phyloP scores from a whole-genome alignment of 2,329 filamentous ascomycete species.

The Emmonsia crescens region DNA sequence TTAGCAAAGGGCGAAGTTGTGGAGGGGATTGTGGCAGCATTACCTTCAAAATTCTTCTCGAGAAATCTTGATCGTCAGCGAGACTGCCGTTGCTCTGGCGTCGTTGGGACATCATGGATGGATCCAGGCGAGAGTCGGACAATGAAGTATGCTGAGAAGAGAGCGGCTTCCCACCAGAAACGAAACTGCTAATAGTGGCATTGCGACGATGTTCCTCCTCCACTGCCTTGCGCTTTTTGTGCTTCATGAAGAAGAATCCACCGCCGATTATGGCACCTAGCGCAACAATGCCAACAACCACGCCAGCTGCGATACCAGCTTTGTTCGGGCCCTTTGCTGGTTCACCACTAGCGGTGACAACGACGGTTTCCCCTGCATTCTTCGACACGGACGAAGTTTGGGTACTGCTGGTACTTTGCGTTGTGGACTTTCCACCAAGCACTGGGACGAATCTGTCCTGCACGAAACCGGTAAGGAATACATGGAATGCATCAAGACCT shows the following conservation, averaged over 20 bases:
- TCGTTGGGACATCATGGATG: slow-evolving; percentile 66
- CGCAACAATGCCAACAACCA: slow-evolving; percentile 70
- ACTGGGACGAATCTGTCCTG: slow-evolving; percentile 24
- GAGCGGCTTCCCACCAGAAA: slow-evolving; percentile 44
- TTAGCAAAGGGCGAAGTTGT: background rate
- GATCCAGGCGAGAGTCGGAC: slow-evolving; percentile 75
- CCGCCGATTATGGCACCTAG: slow-evolving; percentile 56
- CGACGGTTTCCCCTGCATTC: slow-evolving; percentile 12
- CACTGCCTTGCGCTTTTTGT: slow-evolving; percentile 62
- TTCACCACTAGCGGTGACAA: slow-evolving; percentile 16
- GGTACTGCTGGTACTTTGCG: slow-evolving; percentile 20
- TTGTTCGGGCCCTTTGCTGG: slow-evolving; percentile 50
- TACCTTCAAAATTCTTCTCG: slow-evolving; percentile 89
- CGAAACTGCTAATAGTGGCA: slow-evolving; percentile 64
- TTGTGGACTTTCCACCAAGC: slow-evolving; percentile 23
- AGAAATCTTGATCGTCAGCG: slow-evolving; percentile 94
- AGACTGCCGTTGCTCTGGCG: slow-evolving; percentile 91
- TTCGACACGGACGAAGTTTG: slow-evolving; percentile 35
- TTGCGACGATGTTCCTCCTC: slow-evolving; percentile 79
- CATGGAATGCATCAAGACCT: slow-evolving; percentile 41
- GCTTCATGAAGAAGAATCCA: slow-evolving; percentile 62
- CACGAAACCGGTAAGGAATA: slow-evolving; percentile 42
- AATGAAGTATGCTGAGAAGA: slow-evolving; percentile 51
- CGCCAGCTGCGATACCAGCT: slow-evolving; percentile 77
- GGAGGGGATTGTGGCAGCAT: slow-evolving; percentile 14